Base-by-base conservation (phyloP, 768 basidiomycete species). In the Grammothele lineata region DNA sequence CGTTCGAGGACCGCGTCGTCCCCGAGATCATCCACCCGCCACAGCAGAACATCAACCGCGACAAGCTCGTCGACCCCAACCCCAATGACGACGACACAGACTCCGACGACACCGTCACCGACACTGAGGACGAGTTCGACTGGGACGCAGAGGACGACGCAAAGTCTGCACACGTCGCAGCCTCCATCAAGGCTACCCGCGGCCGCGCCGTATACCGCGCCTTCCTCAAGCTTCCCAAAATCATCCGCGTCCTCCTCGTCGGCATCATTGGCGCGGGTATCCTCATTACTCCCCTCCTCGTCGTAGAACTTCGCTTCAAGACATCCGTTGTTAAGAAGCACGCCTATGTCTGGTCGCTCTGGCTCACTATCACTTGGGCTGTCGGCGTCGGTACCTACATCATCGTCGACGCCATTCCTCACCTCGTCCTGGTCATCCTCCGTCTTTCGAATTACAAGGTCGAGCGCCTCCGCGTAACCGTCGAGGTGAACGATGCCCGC, bases 41-140 rank as follows among this genome's bases (percentile, higher is more conserved):
- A 22, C 17, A 26, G 14, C 38, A 44, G 10, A 24, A 50, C 24
- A 41, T 56, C 37, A 48, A 58, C 50, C 50, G 57, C 26, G 57
- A 58, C 23, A 55, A 61, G n/a, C 51, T 37, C 11, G 39, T 23
- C 25, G 38, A 50, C n/a, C 44, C 8, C 27, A 30, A 7, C 27
- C 14, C 27, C 27, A 32, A 51, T 33, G 48, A 57, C 27, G 38
- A 40, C 15, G 40, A 50, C 45, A 37, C 56, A 7, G 49, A 50
- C 45, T 48, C 56, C 15, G 55, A 53, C 37, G 37, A 35, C 4
- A 71, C 78, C n/a, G 73, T 69, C 22, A 83, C 83, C 11, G 76
- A 81, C 54, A 73, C 78, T 3, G 77, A 75, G 9, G 84, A 86
- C 58, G 81, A 87, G 56, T 87, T 89, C 54, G 74, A 87, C 68